Percentiles rank a stretch among this genome's conserved stretches.
Conservation (phyloP, 805 yeast genomes). For the Teunomyces aglyptinius region DNA sequence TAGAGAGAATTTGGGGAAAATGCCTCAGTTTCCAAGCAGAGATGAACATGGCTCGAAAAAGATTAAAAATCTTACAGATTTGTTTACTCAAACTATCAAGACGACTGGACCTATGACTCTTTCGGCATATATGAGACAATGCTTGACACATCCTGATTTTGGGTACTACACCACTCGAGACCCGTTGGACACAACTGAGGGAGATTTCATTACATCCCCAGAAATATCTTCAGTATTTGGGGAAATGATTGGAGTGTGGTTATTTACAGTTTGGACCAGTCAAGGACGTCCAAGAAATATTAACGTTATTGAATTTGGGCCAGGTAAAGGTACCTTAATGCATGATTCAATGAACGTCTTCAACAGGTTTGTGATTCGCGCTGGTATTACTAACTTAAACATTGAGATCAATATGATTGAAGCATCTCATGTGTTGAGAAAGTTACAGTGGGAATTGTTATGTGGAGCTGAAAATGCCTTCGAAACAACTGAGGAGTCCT, state of each 20-base stretch:
- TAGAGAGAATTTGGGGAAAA: constrained; percentile 34
- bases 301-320: constrained; percentile 74
- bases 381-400: constrained; percentile 9
- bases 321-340: constrained; percentile 81
- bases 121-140: constrained; percentile 75
- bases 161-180: constrained; percentile 81
- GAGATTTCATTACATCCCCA: constrained; percentile 84
- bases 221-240: constrained; percentile 88
- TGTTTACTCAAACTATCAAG: constrained; percentile 50
- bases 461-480: constrained; percentile 33
- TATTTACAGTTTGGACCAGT: constrained; percentile 52
- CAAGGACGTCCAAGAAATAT: constrained; percentile 53
- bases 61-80: constrained; percentile 28
- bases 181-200: constrained; percentile 59
- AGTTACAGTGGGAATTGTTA: constrained; percentile 51
- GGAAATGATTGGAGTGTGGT: constrained; percentile 79
- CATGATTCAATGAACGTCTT: constrained; percentile 55
- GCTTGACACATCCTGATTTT: constrained; percentile 70
- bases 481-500: constrained; percentile 29
- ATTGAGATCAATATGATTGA: constrained; percentile 61
- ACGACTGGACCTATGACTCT: constrained; percentile 77
- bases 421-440: constrained; percentile 63
- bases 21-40: constrained; percentile 34
- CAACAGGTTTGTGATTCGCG: constrained; percentile 33
- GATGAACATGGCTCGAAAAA: constrained; percentile 12